A percentile compares a stretch with the other conserved stretches of the same genome.
Conservation (phyloP, 345 rosid species). For the Carallia pectinifolia region DNA sequence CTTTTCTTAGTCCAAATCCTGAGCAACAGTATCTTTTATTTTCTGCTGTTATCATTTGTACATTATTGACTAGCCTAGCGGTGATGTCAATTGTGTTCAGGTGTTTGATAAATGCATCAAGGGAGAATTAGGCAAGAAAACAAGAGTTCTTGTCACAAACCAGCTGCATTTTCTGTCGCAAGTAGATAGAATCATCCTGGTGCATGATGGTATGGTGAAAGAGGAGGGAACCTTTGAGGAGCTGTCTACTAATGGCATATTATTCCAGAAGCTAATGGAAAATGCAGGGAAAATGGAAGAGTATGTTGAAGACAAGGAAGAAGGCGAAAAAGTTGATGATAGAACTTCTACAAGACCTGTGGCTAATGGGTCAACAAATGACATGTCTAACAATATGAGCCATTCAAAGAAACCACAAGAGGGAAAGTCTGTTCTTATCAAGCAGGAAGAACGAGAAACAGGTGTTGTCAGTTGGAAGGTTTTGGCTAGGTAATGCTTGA, state of each 20-base stretch:
- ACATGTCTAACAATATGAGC: slow-evolving; percentile 36
- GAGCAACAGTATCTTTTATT: too few species aligned
- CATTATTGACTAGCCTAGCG: slow-evolving; percentile 5
- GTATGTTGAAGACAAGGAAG: slow-evolving; percentile 67
- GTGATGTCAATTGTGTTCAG: slow-evolving; percentile 35
- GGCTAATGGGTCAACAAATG: slow-evolving; percentile 55
- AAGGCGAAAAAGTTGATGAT: slow-evolving; percentile 44
- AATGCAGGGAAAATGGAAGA: slow-evolving; percentile 99
- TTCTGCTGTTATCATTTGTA: not conserved
- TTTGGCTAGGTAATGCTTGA: slow-evolving; percentile 50
- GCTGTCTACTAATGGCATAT: slow-evolving; percentile 58
- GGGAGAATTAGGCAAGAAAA: slow-evolving; percentile 74
- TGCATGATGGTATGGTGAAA: slow-evolving; percentile 86
- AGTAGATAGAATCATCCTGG: slow-evolving; percentile 88
- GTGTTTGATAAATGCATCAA: slow-evolving; percentile 92
- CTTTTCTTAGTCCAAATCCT: too few species aligned
- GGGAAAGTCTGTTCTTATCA: slow-evolving; percentile 87
- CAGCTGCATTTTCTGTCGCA: slow-evolving; percentile 97
- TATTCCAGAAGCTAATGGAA: slow-evolving; percentile 93
- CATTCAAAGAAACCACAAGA: slow-evolving; percentile 47
- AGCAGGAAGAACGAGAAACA: slow-evolving; percentile 96
- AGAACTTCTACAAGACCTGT: slow-evolving; percentile 39
- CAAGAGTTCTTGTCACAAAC: slow-evolving; percentile 98
- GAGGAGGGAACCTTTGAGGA: slow-evolving; percentile 98
- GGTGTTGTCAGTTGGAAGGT: slow-evolving; percentile 89